A percentile compares a stretch with the other conserved stretches of the same genome.
Conservation (phyloP, 495 filamentous ascomycete genomes). For the Daldinia loculata region DNA sequence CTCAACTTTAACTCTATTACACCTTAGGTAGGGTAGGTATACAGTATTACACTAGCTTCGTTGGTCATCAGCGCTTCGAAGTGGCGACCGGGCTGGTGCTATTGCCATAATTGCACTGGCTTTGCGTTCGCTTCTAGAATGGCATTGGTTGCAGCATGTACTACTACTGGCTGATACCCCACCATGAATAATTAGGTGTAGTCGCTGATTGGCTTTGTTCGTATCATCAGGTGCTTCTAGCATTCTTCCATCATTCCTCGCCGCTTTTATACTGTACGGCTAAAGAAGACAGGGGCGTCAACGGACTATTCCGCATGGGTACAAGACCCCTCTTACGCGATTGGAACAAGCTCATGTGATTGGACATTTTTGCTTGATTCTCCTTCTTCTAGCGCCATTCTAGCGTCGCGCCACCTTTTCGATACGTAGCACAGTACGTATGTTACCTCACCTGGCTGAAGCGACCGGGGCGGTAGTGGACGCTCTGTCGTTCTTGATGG, state of each 20-base stretch:
- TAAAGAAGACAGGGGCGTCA: conserved; percentile 31
- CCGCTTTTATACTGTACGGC: conserved; percentile 41
- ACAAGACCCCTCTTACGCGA: conserved; percentile 39
- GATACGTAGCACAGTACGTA: conserved; percentile 28
- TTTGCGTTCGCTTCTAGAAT: conserved; percentile 6
- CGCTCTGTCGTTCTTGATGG: neutral
- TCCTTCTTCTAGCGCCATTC: conserved; percentile 51
- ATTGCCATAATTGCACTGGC: neutral
- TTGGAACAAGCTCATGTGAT: conserved; percentile 37
- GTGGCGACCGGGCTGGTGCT: neutral
- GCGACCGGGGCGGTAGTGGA: neutral
- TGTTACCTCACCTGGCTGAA: conserved; percentile 30
- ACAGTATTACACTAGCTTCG: neutral
- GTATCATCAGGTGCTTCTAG: conserved; percentile 45
- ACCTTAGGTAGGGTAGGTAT: too few relatives aligned
- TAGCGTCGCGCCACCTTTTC: conserved; percentile 49
- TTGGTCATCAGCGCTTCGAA: neutral
- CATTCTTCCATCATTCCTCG: conserved; percentile 43
- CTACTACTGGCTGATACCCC: conserved; percentile 24
- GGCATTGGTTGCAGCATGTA: conserved; percentile 14
- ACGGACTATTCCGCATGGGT: conserved; percentile 42
- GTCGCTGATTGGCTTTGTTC: conserved; percentile 37
- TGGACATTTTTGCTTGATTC: conserved; percentile 34
- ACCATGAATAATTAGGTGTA: conserved; percentile 19
- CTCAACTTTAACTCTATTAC: conserved; percentile 4